Evolutionary conservation across 2,329 filamentous ascomycete genomes (phyloP), one percentile per base, ranked within the genome.

Genomic region (Lecanicillium sp.): DNA sequence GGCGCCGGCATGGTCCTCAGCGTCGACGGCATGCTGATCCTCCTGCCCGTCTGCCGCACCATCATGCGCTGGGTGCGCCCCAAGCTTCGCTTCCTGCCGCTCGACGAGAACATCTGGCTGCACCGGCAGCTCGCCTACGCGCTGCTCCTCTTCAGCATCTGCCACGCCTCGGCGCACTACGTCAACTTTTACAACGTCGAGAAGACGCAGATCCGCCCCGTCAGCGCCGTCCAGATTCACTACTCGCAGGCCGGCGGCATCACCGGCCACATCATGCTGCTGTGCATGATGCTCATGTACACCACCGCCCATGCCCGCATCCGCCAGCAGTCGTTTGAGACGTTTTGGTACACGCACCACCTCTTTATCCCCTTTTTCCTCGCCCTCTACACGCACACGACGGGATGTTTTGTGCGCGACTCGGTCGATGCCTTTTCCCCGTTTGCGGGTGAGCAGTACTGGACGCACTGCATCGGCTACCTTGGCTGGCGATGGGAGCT

Each of bases 131-230:
- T 94, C 31, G 90, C 92, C 14, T 98, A 98, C 58, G 72, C 87
- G 1, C 69, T 97, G 66, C 71, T 97, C 3, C 57, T 95, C 40
- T 98, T 89, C 61, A 85, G 82, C 19, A 73, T 80, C 36, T 61
- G 87, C 19, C 92, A 98, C 60, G 83, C 81, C 1, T 57, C 72
- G 12, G 79, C 79, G 36, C 92, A 98, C 64, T 98, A 98, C 54
- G 87, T 97, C 69, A 98, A 98, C 69, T 98, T 98, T 67, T 97
- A 81, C 73, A 96, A 95, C 53, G 85, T 98, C 46, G 92, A 98
- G 62, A 77, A 79, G 51, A 77, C 73, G 0, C 87, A 96, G 58
- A 75, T 96, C 39, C 81, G 92, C 37, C 81, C 83, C 3, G 75
- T 85, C 33, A 78, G 79, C 4, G 92, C 92, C 4, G 64, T 97